A percentile compares a stretch with the other conserved stretches of the same genome.
These are phyloP conservation scores for Lizonia empirigonia DNA, from an alignment of 2,329 filamentous ascomycete genomes.

Conservation along the genomic window DNA sequence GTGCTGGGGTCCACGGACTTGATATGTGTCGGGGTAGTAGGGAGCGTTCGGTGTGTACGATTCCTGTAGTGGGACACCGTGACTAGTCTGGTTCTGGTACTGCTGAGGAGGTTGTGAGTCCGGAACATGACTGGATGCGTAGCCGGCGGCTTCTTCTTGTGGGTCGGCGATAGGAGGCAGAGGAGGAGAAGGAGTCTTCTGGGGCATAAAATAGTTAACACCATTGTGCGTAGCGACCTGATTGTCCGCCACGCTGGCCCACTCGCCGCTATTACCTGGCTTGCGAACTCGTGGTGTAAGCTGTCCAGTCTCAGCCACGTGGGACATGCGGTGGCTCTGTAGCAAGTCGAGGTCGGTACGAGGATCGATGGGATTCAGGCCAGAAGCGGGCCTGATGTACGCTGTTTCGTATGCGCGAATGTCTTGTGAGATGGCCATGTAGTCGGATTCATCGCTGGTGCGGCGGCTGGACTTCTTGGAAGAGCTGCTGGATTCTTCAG, in stretches of 20 bases:
- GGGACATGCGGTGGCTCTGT: slow-evolving; percentile 55
- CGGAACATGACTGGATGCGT: slow-evolving; percentile 20
- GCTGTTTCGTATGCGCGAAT: slow-evolving; percentile 43
- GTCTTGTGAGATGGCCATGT: slow-evolving; percentile 35
- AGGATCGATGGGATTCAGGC: slow-evolving; percentile 35
- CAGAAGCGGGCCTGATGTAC: slow-evolving; percentile 37
- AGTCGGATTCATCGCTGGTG: slow-evolving; percentile 46
- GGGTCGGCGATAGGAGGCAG: slow-evolving; percentile 26
- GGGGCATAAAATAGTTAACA: slow-evolving; percentile 47
- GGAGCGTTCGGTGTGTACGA: slow-evolving; percentile 44
- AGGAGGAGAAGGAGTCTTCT: slow-evolving; percentile 46
- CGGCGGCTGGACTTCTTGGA: slow-evolving; percentile 40
- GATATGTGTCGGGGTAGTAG: slow-evolving; percentile 44
- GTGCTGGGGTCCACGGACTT: slow-evolving; percentile 46
- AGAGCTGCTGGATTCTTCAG: slow-evolving; percentile 23
- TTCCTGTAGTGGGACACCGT: slow-evolving; percentile 45
- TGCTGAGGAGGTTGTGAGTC: slow-evolving; percentile 4
- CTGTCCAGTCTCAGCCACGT: slow-evolving; percentile 58
- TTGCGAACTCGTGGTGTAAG: slow-evolving; percentile 50
- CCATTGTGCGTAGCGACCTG: slow-evolving; percentile 39
- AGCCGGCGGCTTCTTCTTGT: slow-evolving; percentile 17
- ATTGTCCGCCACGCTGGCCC: slow-evolving; percentile 45
- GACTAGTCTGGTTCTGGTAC: slow-evolving; percentile 32
- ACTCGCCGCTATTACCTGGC: slow-evolving; percentile 47
- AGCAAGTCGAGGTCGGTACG: slow-evolving; percentile 49